A percentile compares a stretch with the other conserved stretches of the same genome.
phyloP scores from a whole-genome alignment of 306 rosid species.

The Castanopsis chinensis region DNA sequence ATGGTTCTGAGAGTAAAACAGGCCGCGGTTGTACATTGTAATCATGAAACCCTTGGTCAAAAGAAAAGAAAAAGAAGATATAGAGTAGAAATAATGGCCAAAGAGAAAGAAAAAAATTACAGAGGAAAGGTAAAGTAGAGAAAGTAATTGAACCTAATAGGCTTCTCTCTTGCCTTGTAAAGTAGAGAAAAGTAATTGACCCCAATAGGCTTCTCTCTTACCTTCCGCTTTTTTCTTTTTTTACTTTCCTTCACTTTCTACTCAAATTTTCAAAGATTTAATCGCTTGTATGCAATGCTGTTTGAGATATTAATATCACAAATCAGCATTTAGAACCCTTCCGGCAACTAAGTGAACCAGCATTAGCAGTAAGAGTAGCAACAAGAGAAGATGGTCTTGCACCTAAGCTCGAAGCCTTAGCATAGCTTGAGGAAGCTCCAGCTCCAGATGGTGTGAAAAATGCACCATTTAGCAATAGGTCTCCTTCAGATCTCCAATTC shows the following conservation, averaged over 20 bases:
- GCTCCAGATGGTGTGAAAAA: constrained; percentile 80
- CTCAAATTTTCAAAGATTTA: neutral
- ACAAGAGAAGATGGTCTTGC: constrained; percentile 89
- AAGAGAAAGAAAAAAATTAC: constrained; percentile 15
- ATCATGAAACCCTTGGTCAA: constrained; percentile 17
- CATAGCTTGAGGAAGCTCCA: constrained; percentile 86
- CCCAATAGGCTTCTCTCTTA: neutral
- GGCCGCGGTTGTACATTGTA: constrained; percentile 66
- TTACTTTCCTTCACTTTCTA: constrained; percentile 13
- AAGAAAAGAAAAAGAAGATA: neutral
- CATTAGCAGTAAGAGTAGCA: constrained; percentile 57
- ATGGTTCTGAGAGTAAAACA: constrained; percentile 48
- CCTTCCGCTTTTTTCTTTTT: neutral
- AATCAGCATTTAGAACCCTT: constrained; percentile 82
- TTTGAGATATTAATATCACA: constrained; percentile 25
- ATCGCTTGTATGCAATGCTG: constrained; percentile 24
- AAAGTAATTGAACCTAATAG: constrained; percentile 25
- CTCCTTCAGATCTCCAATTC: constrained; percentile 98
- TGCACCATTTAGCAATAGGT: constrained; percentile 75
- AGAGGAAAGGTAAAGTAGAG: constrained; percentile 32
- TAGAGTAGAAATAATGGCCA: constrained; percentile 15
- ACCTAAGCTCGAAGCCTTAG: constrained; percentile 88
- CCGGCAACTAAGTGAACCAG: constrained; percentile 78
- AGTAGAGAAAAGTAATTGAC: constrained; percentile 32
- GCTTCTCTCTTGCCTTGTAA: neutral